phyloP scores from a whole-genome alignment of 768 basidiomycete genomes.

The Harrya chromipes region DNA sequence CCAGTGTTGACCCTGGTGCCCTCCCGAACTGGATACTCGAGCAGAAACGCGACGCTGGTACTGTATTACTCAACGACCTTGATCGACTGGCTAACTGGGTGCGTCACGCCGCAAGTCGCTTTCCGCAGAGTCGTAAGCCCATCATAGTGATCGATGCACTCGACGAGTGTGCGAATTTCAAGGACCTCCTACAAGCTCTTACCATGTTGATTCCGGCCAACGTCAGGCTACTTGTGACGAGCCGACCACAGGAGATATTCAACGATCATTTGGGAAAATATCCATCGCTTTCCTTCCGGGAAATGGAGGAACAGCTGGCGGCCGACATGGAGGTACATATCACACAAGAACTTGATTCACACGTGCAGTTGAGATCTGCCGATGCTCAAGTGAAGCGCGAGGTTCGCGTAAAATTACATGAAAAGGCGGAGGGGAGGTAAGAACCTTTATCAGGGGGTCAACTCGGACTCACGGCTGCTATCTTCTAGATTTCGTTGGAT shows the following conservation, averaged over 20 bases:
- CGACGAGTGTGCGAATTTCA: slow-evolving; percentile 6
- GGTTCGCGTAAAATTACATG: background rate
- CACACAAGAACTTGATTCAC: background rate
- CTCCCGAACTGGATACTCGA: background rate
- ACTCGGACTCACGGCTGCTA: background rate
- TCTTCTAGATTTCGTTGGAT: slow-evolving; percentile 3
- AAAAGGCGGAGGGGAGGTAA: slow-evolving; percentile 1
- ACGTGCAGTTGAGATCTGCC: background rate
- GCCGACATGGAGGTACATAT: background rate
- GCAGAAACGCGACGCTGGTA: background rate
- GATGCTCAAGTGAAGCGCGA: background rate
- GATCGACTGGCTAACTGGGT: background rate
- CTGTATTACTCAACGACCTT: background rate
- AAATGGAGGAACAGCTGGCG: background rate
- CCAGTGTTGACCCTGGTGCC: background rate
- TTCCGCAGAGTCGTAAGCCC: background rate
- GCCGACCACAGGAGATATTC: background rate
- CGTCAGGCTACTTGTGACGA: background rate
- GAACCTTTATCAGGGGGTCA: background rate
- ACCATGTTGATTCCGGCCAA: background rate
- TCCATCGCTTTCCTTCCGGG: background rate
- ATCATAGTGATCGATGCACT: slow-evolving; percentile 11
- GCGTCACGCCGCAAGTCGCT: background rate
- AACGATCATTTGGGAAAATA: background rate
- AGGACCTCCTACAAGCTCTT: background rate